phyloP scores from a whole-genome alignment of 2,329 filamentous ascomycete species.

The Aspergillus hortae region DNA sequence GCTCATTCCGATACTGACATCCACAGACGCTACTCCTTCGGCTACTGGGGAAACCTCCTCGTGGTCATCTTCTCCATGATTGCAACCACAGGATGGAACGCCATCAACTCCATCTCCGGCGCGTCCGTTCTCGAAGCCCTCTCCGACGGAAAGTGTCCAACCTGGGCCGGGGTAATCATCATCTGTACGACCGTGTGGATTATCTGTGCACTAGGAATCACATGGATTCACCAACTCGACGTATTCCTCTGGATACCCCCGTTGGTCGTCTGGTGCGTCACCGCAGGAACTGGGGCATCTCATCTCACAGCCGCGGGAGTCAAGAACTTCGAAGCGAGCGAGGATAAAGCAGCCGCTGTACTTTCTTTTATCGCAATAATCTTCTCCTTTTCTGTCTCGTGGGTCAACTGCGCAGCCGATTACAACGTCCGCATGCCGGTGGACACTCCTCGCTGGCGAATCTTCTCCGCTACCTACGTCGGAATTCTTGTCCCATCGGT shows the following conservation, averaged over 20 bases:
- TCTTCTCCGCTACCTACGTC: slow-evolving; percentile 23
- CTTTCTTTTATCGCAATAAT: slow-evolving; percentile 36
- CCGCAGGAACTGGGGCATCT: slow-evolving; percentile 33
- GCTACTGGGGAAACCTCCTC: slow-evolving; percentile 37
- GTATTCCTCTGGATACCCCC: slow-evolving; percentile 36
- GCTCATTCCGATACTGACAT: neutral
- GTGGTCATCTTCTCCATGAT: slow-evolving; percentile 38
- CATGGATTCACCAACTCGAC: slow-evolving; percentile 37
- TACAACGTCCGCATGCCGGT: slow-evolving; percentile 39
- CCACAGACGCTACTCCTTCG: slow-evolving; percentile 34
- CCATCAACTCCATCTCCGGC: slow-evolving; percentile 38
- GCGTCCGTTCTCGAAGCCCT: slow-evolving; percentile 33
- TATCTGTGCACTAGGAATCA: slow-evolving; percentile 36
- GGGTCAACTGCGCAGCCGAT: slow-evolving; percentile 37
- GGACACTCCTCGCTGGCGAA: slow-evolving; percentile 30
- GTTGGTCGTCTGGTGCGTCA: slow-evolving; percentile 37
- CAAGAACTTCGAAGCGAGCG: slow-evolving; percentile 18
- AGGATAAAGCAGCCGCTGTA: slow-evolving; percentile 31
- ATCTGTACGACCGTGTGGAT: slow-evolving; percentile 37
- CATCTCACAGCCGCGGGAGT: slow-evolving; percentile 26
- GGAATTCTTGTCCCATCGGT: slow-evolving; percentile 26
- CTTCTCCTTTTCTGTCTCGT: slow-evolving; percentile 36
- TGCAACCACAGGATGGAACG: slow-evolving; percentile 38
- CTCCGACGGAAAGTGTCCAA: slow-evolving; percentile 33
- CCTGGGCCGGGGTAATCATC: slow-evolving; percentile 37